Base-by-base conservation (phyloP, 306 rosid species). In the Dalbergia oliveri region DNA sequence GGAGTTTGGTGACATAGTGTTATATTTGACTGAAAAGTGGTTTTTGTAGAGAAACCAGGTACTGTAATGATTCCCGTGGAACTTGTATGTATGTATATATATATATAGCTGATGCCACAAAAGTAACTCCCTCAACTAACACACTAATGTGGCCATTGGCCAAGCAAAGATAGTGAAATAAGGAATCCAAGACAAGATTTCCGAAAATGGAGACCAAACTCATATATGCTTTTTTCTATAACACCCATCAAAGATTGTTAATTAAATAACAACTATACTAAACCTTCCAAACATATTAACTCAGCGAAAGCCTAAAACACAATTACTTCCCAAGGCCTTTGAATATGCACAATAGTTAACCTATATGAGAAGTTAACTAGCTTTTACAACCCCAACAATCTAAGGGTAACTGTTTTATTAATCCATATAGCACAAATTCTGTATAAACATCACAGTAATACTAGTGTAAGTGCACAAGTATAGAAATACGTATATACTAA, bases 21-120 rank as follows among this genome's bases (percentile, higher is more conserved):
- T 14, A 41, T 75, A 75, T 69, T 80, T 80, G 84, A 84, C 91
- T 71, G 86, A 72, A 89, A 81, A 86, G 84, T 47, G 53, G 60
- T 54, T 76, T 61, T 61, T 61, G 82, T 33, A 77, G 74, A 73
- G 31, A 82, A 85, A 87, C 47, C 76, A 50, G 1, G 45, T n/a
- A n/a, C n/a, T n/a, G 53, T 63, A 41, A 63, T 78, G 77, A 78
- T 84, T 45, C 59, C 77, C 60, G 37, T 61, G n/a, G 77, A 78
- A 62, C 41, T 37, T 37, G 41, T 37, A 5, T 37, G 7, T 37
- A 37, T 37, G 7, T 43, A 7, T 8, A 72, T 82, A 16, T 64
- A 51, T 67, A 15, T 68, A 4, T 35, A 33, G 49, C 64, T 63
- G 66, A 50, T 56, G 53, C 1, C 12, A 16, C 34, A 65, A 80